A percentile compares a stretch with the other conserved stretches of the same genome.
These are phyloP conservation scores for Prunus yedoensis DNA, from an alignment of 331 rosid genomes.

Conservation along the genomic window DNA sequence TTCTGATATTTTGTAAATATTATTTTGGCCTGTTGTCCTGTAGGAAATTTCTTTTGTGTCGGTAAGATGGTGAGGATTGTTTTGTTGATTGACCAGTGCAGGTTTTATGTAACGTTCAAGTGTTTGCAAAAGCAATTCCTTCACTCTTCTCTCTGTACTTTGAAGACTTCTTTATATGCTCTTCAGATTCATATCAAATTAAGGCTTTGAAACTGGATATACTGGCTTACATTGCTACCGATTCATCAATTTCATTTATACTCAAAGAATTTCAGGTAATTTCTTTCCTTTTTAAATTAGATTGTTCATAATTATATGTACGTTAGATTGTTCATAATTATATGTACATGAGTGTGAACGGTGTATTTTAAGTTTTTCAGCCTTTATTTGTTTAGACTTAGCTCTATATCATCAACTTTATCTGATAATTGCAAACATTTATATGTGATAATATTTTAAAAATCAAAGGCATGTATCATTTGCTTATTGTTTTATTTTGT, in stretches of 20 bases:
- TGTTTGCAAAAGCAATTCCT: conserved; percentile 91
- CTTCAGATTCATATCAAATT: conserved; percentile 84
- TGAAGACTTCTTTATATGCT: conserved; percentile 75
- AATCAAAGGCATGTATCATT: conserved; percentile 31
- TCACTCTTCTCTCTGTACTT: conserved; percentile 73
- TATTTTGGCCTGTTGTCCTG: conserved; percentile 4
- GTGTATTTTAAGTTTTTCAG: not conserved
- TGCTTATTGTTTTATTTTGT: conserved; percentile 44
- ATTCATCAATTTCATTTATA: conserved; percentile 59
- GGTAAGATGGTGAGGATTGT: conserved; percentile 28
- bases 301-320: no score
- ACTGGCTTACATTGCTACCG: conserved; percentile 66
- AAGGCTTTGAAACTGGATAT: conserved; percentile 87
- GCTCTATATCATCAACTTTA: not conserved
- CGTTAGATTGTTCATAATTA: not conserved
- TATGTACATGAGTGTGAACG: not conserved
- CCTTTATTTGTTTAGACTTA: not conserved
- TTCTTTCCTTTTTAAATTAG: conserved; percentile 6
- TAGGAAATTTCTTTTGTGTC: conserved; percentile 27
- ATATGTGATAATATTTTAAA: conserved; percentile 10
- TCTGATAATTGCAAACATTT: not conserved
- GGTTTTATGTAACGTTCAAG: conserved; percentile 93
- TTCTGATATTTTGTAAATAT: not conserved
- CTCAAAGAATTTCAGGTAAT: conserved; percentile 90
- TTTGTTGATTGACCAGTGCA: conserved; percentile 42